Evolutionary conservation across 2,329 filamentous ascomycete species (phyloP).

Genomic region (Xylaria sp.): DNA sequence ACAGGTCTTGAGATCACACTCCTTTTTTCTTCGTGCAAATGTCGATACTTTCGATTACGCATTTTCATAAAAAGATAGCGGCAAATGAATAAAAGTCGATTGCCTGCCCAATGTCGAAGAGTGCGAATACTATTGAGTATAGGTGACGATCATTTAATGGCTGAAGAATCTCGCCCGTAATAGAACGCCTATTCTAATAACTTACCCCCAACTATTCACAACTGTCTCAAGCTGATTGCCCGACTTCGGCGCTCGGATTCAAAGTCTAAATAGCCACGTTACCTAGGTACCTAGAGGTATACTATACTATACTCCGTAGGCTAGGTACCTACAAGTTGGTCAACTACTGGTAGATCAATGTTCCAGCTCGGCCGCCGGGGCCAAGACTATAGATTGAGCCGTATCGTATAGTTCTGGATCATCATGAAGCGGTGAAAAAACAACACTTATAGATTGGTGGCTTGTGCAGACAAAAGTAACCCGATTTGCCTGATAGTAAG

Average conservation of each 20-base stretch:
- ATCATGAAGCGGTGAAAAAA: not conserved
- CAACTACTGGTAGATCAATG: constrained; percentile 1
- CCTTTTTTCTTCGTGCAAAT: not conserved
- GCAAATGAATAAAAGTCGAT: constrained; percentile 5
- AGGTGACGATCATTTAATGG: not conserved
- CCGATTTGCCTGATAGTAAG: not conserved
- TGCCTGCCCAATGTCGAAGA: constrained; percentile 1
- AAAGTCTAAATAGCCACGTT: no score
- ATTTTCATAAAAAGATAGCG: not conserved
- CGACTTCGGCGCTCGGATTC: not conserved
- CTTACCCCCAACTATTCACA: no score
- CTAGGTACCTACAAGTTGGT: no score
- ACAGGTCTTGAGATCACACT: not conserved
- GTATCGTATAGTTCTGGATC: not conserved
- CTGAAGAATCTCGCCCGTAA: no score
- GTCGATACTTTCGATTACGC: not conserved
- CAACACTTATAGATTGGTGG: not conserved
- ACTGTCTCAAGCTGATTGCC: no score
- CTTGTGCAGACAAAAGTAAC: not conserved
- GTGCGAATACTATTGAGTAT: not conserved
- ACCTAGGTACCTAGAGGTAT: no score
- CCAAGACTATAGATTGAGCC: not conserved
- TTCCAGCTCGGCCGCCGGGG: constrained; percentile 2
- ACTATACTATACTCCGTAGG: not conserved
- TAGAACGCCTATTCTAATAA: no score